Base-by-base conservation (phyloP, 495 filamentous ascomycete genomes). In the Pyrenula massariospora region DNA sequence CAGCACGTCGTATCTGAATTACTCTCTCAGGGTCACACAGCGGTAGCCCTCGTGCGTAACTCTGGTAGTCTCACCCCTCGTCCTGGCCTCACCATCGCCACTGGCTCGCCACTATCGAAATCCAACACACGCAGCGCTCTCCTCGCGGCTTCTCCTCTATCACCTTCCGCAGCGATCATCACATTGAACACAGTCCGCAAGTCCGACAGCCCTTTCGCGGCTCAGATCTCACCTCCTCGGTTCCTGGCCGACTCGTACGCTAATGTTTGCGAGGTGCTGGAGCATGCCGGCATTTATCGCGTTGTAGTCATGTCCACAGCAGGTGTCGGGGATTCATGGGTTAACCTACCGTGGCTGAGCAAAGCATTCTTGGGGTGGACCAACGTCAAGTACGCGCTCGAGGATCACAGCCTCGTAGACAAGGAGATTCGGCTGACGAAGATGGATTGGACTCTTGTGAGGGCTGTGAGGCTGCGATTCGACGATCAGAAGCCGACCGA, bases 321-420 rank as follows among this genome's bases (percentile, higher is more conserved):
- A 59, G 73, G 73, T 24, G 73, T 72, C 36, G 74, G 72, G 42
- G 68, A 70, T 25, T 77, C 74, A 31, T 77, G 74, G 74, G 58
- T 55, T 19, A 72, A 69, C 54, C 70, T 77, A 64, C 64, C 65
- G 49, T 77, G 65, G 55, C 24, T 70, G 52, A 53, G 68, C 52
- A 70, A 65, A 25, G 57, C 65, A 36, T 63, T 77, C 51, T 70
- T 77, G 70, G 61, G 62, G 57, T 71, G 67, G 62, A 71, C 71
- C 55, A 77, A 75, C 52, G 67, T 77, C 68, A 69, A 64, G 55
- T 69, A 72, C 58, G 66, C 69, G 52, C 72, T 74, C 50, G 68
- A 69, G 21, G 74, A 77, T 58, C 74, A 77, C 57, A 65, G 68
- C 52, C 58, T 68, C 31, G 63, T 71, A 22, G 73, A 72, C 50